These are phyloP conservation scores for Erythrobasidium hasegawianum DNA, from an alignment of 1,284 basidiomycete genomes.

Conservation along the genomic window DNA sequence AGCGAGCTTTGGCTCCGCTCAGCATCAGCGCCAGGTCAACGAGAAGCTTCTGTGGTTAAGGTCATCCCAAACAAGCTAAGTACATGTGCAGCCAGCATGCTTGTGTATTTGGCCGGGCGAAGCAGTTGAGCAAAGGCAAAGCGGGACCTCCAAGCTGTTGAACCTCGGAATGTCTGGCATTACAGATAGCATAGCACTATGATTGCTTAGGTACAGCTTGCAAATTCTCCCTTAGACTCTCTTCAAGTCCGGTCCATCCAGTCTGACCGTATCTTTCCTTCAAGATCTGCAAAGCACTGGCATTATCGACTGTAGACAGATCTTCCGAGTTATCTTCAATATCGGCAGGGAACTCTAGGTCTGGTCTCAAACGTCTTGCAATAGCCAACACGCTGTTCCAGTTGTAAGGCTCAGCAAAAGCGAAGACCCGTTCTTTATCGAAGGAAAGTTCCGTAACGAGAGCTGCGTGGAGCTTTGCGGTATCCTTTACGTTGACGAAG, in stretches of 20 bases:
- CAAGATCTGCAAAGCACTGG: slow-evolving; percentile 7
- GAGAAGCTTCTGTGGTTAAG: no score
- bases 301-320: slow-evolving; percentile 25
- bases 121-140: no score
- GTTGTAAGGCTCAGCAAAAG: slow-evolving; percentile 20
- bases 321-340: slow-evolving; percentile 19
- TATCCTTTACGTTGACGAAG: slow-evolving; percentile 25
- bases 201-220: background rate
- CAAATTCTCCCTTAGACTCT: slow-evolving; percentile 4
- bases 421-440: slow-evolving; percentile 25
- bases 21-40: no score
- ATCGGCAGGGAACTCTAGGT: slow-evolving; percentile 1
- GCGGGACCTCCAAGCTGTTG: no score
- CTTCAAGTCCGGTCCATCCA: slow-evolving; percentile 12
- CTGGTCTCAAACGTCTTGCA: slow-evolving; percentile 23
- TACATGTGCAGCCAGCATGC: no score
- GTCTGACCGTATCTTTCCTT: slow-evolving; percentile 14
- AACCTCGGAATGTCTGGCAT: no score
- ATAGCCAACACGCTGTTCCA: slow-evolving; percentile 35
- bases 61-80: no score
- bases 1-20: no score
- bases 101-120: no score
- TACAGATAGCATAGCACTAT: no score
- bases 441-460: slow-evolving; percentile 25
- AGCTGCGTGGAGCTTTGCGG: slow-evolving; percentile 29